A percentile compares a stretch with the other conserved stretches of the same genome.
Evolutionary conservation across 768 basidiomycete genomes (phyloP).

Genomic region (Pleurotus platypus): DNA sequence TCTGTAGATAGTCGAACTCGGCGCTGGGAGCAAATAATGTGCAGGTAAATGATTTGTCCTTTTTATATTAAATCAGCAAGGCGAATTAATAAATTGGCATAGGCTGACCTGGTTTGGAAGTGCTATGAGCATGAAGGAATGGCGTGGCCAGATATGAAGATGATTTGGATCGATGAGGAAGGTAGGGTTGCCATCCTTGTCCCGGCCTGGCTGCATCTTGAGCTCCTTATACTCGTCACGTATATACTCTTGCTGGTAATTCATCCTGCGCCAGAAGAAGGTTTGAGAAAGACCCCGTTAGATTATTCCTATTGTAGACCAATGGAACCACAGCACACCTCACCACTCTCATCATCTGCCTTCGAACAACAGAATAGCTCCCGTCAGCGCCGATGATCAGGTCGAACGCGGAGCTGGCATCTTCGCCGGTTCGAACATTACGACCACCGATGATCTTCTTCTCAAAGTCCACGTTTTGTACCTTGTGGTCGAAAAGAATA

Average conservation of each 20-base stretch:
- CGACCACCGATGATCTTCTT: slow-evolving; percentile 49
- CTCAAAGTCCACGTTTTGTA: slow-evolving; percentile 75
- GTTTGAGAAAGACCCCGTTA: slow-evolving; percentile 21
- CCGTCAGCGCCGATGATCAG: slow-evolving; percentile 93
- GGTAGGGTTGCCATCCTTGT: slow-evolving; percentile 52
- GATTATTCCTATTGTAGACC: too few relatives aligned
- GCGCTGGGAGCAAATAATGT: slow-evolving; percentile 88
- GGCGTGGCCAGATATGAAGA: slow-evolving; percentile 98
- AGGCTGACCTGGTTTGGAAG: slow-evolving; percentile 85
- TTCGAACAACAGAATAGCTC: slow-evolving; percentile 85
- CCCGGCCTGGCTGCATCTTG: slow-evolving; percentile 82
- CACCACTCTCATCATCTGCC: slow-evolving; percentile 93
- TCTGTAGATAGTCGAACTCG: slow-evolving; percentile 66
- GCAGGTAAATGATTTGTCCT: slow-evolving; percentile 98
- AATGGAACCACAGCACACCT: slow-evolving; percentile 52
- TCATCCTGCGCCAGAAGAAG: slow-evolving; percentile 59
- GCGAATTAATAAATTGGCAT: slow-evolving; percentile 10
- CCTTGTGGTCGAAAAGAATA: slow-evolving; percentile 79
- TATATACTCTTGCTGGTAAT: slow-evolving; percentile 94
- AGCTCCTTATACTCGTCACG: slow-evolving; percentile 96
- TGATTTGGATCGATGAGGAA: slow-evolving; percentile 93
- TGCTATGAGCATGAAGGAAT: slow-evolving; percentile 99
- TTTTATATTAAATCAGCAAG: slow-evolving; percentile 24
- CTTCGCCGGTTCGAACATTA: slow-evolving; percentile 38
- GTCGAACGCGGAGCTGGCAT: slow-evolving; percentile 56